Base-by-base conservation (phyloP, 108 stramenopile species). In the Nannochloropsis granulata region DNA sequence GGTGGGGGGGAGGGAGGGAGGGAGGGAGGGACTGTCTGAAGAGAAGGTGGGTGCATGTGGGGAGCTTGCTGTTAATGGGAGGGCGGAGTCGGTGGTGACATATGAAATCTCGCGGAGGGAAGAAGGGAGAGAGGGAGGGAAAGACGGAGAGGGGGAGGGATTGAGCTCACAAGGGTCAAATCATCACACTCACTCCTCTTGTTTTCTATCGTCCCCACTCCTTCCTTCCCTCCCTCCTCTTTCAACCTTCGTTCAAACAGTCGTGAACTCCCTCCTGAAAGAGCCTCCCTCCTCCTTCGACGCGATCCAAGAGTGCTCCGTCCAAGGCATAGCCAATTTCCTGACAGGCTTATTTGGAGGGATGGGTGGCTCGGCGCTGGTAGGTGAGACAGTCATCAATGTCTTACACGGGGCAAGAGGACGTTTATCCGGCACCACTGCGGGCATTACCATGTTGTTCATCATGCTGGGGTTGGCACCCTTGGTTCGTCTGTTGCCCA, bases 381-480 rank as follows among this genome's bases (percentile, higher is more conserved):
- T 95, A n/a, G 94, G 94, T 16, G 93, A 95, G 83, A 91, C 91
- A 71, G 86, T 95, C 14, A 94, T 95, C 78, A 94, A 93, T 85
- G 92, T 93, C 13, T 89, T 93, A 84, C 87, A 88, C 84, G 94
- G 93, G n/a, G 94, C 93, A 13, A 25, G 44, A 8, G 25, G 23
- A 13, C 25, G 81, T 23, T 46, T 85, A 8, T 43, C 92, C 90
- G 13, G 80, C 90, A 23, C 90, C 88, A 44, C 88, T 90, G 23
- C 91, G 19, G 94, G 93, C 25, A 93, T 95, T 88, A 90, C 92
- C 81, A 92, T 93, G 92, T 89, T 92, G 13, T 23, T 92, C 24
- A 92, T 93, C 83, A 93, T 94, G 81, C 91, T 94, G 0, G 88
- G 78, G 9, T 89, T 81, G 24, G 93, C 94, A 25, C 94, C 94